A percentile compares a stretch with the other conserved stretches of the same genome.
Conservation (phyloP, 2,329 filamentous ascomycete species). For the Exophiala lecanii-corni region DNA sequence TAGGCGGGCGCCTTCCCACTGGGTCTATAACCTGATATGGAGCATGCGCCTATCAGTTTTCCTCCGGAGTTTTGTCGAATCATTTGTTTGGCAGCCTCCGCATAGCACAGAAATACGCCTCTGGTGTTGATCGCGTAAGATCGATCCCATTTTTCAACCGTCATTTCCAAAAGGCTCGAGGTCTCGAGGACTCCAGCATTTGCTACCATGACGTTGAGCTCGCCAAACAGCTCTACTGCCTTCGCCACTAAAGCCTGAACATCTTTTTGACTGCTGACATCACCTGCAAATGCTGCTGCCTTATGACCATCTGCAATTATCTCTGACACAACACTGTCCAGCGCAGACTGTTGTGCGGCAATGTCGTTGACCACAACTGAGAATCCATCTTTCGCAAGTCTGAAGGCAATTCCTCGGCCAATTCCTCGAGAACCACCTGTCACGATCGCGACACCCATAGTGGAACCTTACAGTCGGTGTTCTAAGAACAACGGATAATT, state of each 20-base stretch:
- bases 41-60: constrained; percentile 51
- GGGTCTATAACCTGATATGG: constrained; percentile 53
- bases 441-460: constrained; percentile 34
- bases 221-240: constrained; percentile 51
- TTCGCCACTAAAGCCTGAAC: constrained; percentile 50
- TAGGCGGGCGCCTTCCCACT: constrained; percentile 57
- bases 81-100: constrained; percentile 59
- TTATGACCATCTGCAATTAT: constrained; percentile 4
- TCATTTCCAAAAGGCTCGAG: constrained; percentile 52
- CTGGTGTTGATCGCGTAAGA: constrained; percentile 62
- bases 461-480: too few species aligned
- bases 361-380: constrained; percentile 37
- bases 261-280: constrained; percentile 53
- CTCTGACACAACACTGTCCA: constrained; percentile 2
- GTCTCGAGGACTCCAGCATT: constrained; percentile 60
- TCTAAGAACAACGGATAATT: too few species aligned
- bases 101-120: constrained; percentile 62
- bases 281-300: constrained; percentile 52
- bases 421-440: constrained; percentile 56
- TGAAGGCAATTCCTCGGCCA: constrained; percentile 47
- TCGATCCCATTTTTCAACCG: constrained; percentile 51
- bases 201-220: constrained; percentile 50
- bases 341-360: neutral
- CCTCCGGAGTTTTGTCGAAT: constrained; percentile 51
- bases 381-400: constrained; percentile 51